A percentile compares a stretch with the other conserved stretches of the same genome.
phyloP scores from a whole-genome alignment of 495 filamentous ascomycete species.

The Evansstolkia leycettana region DNA sequence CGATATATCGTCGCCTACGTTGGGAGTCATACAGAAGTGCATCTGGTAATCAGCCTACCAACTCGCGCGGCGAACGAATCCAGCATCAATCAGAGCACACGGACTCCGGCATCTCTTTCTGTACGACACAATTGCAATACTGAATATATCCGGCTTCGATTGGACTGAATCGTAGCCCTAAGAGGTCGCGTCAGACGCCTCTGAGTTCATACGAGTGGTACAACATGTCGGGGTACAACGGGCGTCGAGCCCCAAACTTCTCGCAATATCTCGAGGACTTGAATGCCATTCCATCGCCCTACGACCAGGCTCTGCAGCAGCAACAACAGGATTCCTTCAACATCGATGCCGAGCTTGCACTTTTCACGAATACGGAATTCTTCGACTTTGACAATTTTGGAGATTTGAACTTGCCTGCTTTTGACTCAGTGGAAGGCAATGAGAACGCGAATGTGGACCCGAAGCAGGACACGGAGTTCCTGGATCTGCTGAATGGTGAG shows the following conservation, averaged over 20 bases:
- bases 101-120: no score
- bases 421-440: conserved; percentile 22
- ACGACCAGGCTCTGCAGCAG: conserved; percentile 49
- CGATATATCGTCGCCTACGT: no score
- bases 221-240: conserved; percentile 56
- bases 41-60: no score
- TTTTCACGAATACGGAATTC: conserved; percentile 92
- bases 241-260: conserved; percentile 67
- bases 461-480: conserved; percentile 27
- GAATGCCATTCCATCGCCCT: conserved; percentile 59
- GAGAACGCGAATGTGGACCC: conserved; percentile 13
- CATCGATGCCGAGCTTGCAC: conserved; percentile 62
- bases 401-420: conserved; percentile 26
- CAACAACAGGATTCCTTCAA: conserved; percentile 44
- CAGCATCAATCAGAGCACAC: no score
- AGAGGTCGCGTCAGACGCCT: conserved; percentile 6
- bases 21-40: no score
- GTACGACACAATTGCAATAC: no score
- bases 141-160: no score
- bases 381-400: conserved; percentile 69
- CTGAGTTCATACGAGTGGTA: no score
- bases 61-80: no score
- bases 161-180: neutral
- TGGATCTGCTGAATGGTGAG: conserved; percentile 35
- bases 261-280: conserved; percentile 80